These are phyloP conservation scores for Sporothrix mexicana DNA, from an alignment of 2,329 filamentous ascomycete genomes.

Conservation along the genomic window DNA sequence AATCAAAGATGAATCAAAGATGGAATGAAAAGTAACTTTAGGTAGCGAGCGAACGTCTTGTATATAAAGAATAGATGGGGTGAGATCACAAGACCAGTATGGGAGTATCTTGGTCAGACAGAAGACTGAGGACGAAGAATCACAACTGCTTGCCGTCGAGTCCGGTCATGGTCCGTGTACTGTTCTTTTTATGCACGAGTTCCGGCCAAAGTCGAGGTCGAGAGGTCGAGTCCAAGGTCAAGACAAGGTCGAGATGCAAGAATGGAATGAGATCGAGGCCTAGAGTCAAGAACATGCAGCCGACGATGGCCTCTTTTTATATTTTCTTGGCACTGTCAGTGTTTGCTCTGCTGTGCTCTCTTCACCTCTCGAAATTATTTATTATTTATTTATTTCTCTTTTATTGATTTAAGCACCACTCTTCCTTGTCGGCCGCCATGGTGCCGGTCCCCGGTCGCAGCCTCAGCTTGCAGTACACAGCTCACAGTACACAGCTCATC, in stretches of 20 bases:
- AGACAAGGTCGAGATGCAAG: neutral
- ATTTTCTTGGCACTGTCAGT: constrained; percentile 22
- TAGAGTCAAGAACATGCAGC: neutral
- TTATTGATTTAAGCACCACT: neutral
- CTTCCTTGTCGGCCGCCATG: neutral
- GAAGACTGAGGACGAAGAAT: neutral
- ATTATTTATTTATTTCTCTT: neutral
- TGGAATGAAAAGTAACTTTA: neutral
- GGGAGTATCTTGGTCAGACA: neutral
- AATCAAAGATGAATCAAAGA: constrained; percentile 15
- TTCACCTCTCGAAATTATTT: neutral
- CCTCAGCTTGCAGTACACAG: neutral
- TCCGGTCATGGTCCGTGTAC: constrained; percentile 17
- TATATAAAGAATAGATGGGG: neutral
- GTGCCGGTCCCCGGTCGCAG: constrained; percentile 11
- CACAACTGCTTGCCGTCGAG: neutral
- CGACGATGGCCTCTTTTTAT: constrained; percentile 23
- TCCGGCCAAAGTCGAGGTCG: neutral
- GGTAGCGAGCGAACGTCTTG: constrained; percentile 3
- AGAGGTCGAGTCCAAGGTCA: neutral
- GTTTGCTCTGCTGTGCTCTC: neutral
- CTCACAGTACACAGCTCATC: neutral
- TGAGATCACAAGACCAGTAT: constrained; percentile 13
- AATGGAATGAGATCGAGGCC: neutral
- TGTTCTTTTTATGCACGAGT: neutral